Conservation (phyloP, 1,284 basidiomycete species). For the Leccinum colubrinum region DNA sequence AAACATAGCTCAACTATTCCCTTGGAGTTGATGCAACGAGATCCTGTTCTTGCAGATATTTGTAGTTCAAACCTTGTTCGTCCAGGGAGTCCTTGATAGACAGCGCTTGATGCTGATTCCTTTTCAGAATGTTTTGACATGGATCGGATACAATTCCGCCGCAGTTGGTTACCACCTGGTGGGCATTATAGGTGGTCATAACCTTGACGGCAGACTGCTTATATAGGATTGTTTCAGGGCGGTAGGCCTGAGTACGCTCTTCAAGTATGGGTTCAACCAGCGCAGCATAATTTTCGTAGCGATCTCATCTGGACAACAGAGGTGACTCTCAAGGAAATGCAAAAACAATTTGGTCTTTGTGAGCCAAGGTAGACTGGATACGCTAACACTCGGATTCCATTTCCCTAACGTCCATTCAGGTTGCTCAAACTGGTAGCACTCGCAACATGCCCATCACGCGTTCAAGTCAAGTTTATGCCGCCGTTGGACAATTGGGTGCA, state of each 20-base stretch:
- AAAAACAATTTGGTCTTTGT: conserved; percentile 26
- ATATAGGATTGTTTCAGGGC: conserved; percentile 15
- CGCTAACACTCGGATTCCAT: neutral
- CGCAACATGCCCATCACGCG: conserved; percentile 34
- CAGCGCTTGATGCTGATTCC: neutral
- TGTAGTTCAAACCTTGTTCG: conserved; percentile 30
- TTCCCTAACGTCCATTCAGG: conserved; percentile 30
- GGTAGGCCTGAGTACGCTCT: conserved; percentile 26
- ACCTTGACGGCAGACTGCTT: neutral
- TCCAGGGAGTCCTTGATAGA: conserved; percentile 14
- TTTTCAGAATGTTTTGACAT: conserved; percentile 37
- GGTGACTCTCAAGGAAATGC: conserved; percentile 16
- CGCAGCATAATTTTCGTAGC: neutral
- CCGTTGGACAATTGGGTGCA: conserved; percentile 58
- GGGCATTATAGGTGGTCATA: conserved; percentile 2
- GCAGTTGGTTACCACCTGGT: conserved; percentile 42
- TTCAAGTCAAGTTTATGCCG: conserved; percentile 36
- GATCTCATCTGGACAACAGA: conserved; percentile 12
- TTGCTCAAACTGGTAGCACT: conserved; percentile 42
- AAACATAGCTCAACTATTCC: conserved; percentile 43
- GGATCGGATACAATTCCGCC: conserved; percentile 40
- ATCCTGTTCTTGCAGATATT: conserved; percentile 36
- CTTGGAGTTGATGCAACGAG: conserved; percentile 36
- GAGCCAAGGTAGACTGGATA: conserved; percentile 38
- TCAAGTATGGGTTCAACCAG: conserved; percentile 22